Conservation (phyloP, 495 filamentous ascomycete genomes). For the Aspergillus indologenus region DNA sequence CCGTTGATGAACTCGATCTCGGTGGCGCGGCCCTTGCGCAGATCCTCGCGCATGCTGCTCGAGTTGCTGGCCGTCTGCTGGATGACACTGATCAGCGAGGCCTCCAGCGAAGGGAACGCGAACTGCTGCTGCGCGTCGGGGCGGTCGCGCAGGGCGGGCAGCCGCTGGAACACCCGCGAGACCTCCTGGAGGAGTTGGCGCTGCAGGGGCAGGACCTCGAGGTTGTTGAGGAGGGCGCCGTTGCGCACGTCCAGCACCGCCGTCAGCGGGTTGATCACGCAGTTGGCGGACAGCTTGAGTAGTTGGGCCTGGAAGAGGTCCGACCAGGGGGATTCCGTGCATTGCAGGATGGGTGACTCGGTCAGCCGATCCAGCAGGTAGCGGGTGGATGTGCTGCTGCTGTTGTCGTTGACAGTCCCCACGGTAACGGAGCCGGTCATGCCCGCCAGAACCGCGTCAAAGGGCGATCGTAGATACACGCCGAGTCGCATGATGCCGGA, state of each 20-base stretch:
- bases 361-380: slow-evolving; percentile 30
- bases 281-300: slow-evolving; percentile 69
- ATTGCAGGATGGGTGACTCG: slow-evolving; percentile 27
- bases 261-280: slow-evolving; percentile 72
- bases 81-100: slow-evolving; percentile 49
- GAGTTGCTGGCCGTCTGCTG: slow-evolving; percentile 60
- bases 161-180: slow-evolving; percentile 46
- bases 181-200: slow-evolving; percentile 54
- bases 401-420: slow-evolving; percentile 9
- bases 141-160: slow-evolving; percentile 55
- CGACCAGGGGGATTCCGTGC: slow-evolving; percentile 27
- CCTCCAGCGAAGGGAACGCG: slow-evolving; percentile 44
- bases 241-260: slow-evolving; percentile 65
- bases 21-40: slow-evolving; percentile 55
- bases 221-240: slow-evolving; percentile 56
- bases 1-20: slow-evolving; percentile 79
- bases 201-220: slow-evolving; percentile 42
- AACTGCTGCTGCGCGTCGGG: slow-evolving; percentile 48
- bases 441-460: slow-evolving; percentile 24
- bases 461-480: slow-evolving; percentile 20
- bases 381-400: slow-evolving; percentile 6
- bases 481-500: slow-evolving; percentile 26
- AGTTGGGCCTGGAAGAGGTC: slow-evolving; percentile 51
- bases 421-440: slow-evolving; percentile 15
- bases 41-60: slow-evolving; percentile 75